These are phyloP conservation scores for Ceratobasidium sp. DNA, from an alignment of 1,284 basidiomycete genomes.

Conservation along the genomic window DNA sequence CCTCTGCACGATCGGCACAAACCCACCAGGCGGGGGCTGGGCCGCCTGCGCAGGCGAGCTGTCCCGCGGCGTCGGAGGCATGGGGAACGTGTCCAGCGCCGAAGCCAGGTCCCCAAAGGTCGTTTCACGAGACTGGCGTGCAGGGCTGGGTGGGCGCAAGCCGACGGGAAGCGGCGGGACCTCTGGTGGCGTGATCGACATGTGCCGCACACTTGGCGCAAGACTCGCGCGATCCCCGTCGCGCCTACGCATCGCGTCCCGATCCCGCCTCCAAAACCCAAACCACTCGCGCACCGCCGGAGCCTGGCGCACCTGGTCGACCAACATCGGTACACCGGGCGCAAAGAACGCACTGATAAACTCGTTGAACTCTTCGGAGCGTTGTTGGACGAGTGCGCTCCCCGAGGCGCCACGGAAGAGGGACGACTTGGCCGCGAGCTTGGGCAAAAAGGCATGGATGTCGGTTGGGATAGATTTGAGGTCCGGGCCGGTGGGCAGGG, in stretches of 20 bases:
- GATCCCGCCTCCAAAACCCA: slow-evolving; percentile 49
- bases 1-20: slow-evolving; percentile 40
- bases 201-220: slow-evolving; percentile 2
- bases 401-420: slow-evolving; percentile 47
- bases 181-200: slow-evolving; percentile 36
- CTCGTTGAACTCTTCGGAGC: slow-evolving; percentile 47
- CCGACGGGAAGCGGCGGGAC: slow-evolving; percentile 29
- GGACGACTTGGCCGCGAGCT: slow-evolving; percentile 46
- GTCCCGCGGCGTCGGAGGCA: slow-evolving; percentile 32
- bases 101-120: slow-evolving; percentile 37
- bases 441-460: slow-evolving; percentile 46
- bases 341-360: slow-evolving; percentile 47
- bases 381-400: slow-evolving; percentile 44
- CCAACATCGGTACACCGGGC: slow-evolving; percentile 38
- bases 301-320: slow-evolving; percentile 45
- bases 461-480: slow-evolving; percentile 44
- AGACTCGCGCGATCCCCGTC: slow-evolving; percentile 38
- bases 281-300: slow-evolving; percentile 48
- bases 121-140: slow-evolving; percentile 25
- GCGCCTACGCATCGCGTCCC: slow-evolving; percentile 44
- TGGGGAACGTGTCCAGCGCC: slow-evolving; percentile 34
- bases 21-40: background rate
- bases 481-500: slow-evolving; percentile 48
- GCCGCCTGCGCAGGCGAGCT: background rate
- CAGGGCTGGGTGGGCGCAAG: background rate